Percentiles rank a stretch among this genome's conserved stretches.
phyloP scores from a whole-genome alignment of 352 stramenopile species.

The Phytophthora aleatoria region DNA sequence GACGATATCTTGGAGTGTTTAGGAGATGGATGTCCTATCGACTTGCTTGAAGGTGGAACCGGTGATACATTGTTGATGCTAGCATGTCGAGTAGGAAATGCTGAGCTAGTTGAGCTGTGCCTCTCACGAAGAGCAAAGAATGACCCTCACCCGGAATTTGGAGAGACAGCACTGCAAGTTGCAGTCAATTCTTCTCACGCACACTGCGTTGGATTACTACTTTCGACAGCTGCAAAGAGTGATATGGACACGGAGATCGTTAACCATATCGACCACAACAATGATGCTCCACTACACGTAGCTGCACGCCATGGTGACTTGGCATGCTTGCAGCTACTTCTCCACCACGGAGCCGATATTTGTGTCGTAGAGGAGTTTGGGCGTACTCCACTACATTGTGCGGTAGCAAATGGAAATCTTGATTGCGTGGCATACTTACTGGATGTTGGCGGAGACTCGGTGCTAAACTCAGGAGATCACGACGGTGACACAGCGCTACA shows the following conservation, averaged over 20 bases:
- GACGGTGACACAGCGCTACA: conserved; percentile 82
- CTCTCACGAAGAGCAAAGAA: conserved; percentile 82
- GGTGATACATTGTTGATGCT: conserved; percentile 84
- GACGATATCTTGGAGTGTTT: conserved; percentile 55
- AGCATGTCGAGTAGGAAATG: conserved; percentile 67
- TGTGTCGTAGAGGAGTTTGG: conserved; percentile 85
- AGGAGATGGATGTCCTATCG: conserved; percentile 71
- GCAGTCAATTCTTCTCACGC: conserved; percentile 67
- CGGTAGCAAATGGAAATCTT: conserved; percentile 56
- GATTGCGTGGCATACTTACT: conserved; percentile 84
- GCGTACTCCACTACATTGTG: conserved; percentile 79
- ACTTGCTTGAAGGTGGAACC: conserved; percentile 70
- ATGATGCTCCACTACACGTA: conserved; percentile 82
- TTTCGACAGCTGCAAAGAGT: conserved; percentile 79
- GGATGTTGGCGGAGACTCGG: conserved; percentile 82
- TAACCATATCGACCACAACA: conserved; percentile 84
- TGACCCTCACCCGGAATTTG: conserved; percentile 86
- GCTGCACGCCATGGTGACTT: conserved; percentile 73
- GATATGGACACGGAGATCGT: conserved; percentile 89
- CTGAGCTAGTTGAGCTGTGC: conserved; percentile 72
- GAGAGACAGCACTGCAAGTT: conserved; percentile 80
- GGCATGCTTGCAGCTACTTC: conserved; percentile 68
- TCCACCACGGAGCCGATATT: conserved; percentile 83
- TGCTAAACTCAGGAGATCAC: conserved; percentile 78
- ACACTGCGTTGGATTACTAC: conserved; percentile 62